Conservation (phyloP, 768 basidiomycete genomes). For the Phylloporus arenicola region DNA sequence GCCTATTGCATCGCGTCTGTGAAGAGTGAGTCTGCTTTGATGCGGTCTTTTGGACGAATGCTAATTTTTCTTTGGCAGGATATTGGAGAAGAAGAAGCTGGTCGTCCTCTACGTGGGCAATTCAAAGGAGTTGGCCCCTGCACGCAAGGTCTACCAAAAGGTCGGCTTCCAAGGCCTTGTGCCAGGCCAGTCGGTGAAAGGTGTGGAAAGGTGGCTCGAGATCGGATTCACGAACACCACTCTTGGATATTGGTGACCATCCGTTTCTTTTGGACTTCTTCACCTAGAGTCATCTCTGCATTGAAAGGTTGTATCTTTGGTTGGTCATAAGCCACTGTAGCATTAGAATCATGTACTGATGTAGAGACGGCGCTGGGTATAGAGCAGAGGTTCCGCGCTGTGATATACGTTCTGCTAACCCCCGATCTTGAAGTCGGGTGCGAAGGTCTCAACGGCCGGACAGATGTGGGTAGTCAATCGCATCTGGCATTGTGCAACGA, state of each 20-base stretch:
- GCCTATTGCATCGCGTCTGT: constrained; percentile 53
- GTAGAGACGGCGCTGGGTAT: not conserved
- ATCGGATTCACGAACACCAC: constrained; percentile 12
- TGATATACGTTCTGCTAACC: not conserved
- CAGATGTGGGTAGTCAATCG: not conserved
- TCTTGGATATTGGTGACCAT: constrained; percentile 15
- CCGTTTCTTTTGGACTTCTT: not conserved
- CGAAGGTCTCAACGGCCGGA: no score
- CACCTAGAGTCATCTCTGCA: not conserved
- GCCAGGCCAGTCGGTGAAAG: constrained; percentile 4
- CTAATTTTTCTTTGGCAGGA: constrained; percentile 15
- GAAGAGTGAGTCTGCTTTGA: constrained; percentile 34
- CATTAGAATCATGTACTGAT: constrained; percentile 3
- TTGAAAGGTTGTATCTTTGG: not conserved
- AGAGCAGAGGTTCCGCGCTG: not conserved
- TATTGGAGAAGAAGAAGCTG: constrained; percentile 21
- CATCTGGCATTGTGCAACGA: not conserved
- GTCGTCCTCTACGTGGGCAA: constrained; percentile 58
- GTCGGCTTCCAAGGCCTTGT: constrained; percentile 20
- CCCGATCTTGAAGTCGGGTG: not conserved
- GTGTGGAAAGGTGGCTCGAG: constrained; percentile 18
- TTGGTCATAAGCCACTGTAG: constrained; percentile 8
- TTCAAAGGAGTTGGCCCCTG: constrained; percentile 10
- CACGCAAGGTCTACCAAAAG: constrained; percentile 19
- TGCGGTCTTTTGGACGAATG: not conserved